Evolutionary conservation across 345 rosid species (phyloP).

Genomic region (Gossypium anomalum): DNA sequence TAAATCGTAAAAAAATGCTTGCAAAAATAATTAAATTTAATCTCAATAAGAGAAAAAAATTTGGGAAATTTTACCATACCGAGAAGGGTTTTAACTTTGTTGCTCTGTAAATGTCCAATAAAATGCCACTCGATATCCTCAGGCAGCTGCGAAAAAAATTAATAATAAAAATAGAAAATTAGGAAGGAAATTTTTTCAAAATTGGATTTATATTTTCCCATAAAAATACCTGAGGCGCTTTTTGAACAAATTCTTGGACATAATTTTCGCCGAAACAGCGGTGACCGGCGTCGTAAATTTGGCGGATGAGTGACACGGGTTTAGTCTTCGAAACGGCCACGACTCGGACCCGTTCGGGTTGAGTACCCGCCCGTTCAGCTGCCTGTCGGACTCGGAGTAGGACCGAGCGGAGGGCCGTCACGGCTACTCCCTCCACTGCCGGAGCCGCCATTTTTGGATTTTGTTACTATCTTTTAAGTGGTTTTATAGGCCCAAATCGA

Average conservation of each 20-base stretch:
- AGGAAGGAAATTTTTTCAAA: not conserved
- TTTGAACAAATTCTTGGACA: constrained; percentile 78
- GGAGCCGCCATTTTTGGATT: constrained; percentile 46
- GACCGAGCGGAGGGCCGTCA: constrained; percentile 67
- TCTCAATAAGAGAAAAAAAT: not conserved
- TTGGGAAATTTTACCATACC: constrained; percentile 33
- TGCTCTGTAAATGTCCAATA: constrained; percentile 85
- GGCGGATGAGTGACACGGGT: constrained; percentile 75
- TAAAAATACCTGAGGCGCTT: constrained; percentile 69
- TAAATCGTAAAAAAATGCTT: not conserved
- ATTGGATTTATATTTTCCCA: not conserved
- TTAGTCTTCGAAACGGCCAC: constrained; percentile 86
- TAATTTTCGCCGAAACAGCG: constrained; percentile 88
- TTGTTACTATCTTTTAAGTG: not conserved
- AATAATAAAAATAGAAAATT: not conserved
- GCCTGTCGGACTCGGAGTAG: constrained; percentile 63
- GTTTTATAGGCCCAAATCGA: not conserved
- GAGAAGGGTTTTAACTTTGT: constrained; percentile 76
- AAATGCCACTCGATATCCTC: constrained; percentile 88
- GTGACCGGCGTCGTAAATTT: constrained; percentile 85
- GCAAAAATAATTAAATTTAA: not conserved
- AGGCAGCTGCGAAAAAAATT: constrained; percentile 52
- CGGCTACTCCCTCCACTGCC: constrained; percentile 49
- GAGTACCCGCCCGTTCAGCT: constrained; percentile 51
- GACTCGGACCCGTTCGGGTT: constrained; percentile 51